A percentile compares a stretch with the other conserved stretches of the same genome.
These are phyloP conservation scores for Cyphellophora attinorum DNA, from an alignment of 2,329 filamentous ascomycete species.

Conservation along the genomic window DNA sequence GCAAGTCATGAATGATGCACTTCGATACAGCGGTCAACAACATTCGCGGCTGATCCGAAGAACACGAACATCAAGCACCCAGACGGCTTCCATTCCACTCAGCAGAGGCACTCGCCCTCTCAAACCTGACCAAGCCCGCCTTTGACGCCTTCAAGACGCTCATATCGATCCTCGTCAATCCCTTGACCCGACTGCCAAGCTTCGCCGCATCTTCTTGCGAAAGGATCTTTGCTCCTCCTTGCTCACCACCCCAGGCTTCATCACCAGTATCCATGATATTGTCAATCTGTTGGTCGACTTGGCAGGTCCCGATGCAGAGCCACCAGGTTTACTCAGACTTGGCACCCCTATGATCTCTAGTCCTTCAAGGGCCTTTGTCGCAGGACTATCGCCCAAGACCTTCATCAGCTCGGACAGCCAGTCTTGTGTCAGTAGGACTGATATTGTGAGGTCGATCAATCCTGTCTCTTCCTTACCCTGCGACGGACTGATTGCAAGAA, in stretches of 20 bases:
- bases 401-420: constrained; percentile 10
- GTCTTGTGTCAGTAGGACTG: constrained; percentile 12
- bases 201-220: constrained; percentile 11
- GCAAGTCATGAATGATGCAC: no score
- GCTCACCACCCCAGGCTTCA: constrained; percentile 8
- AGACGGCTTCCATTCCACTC: constrained; percentile 7
- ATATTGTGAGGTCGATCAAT: constrained; percentile 13
- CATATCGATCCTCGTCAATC: constrained; percentile 13
- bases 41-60: no score
- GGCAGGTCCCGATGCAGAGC: not conserved
- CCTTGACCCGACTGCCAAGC: constrained; percentile 10
- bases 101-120: constrained; percentile 9
- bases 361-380: constrained; percentile 7
- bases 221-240: constrained; percentile 10
- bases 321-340: constrained; percentile 2
- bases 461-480: constrained; percentile 6
- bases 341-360: constrained; percentile 16
- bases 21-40: no score
- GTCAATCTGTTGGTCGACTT: not conserved
- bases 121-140: constrained; percentile 11
- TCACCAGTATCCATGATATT: constrained; percentile 1
- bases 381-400: constrained; percentile 4
- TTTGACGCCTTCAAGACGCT: constrained; percentile 15
- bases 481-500: constrained; percentile 7
- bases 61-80: no score